Percentiles rank a stretch among this genome's conserved stretches.
Evolutionary conservation across 2,329 filamentous ascomycete genomes (phyloP).

Genomic region (Davidsoniella eucalypti): DNA sequence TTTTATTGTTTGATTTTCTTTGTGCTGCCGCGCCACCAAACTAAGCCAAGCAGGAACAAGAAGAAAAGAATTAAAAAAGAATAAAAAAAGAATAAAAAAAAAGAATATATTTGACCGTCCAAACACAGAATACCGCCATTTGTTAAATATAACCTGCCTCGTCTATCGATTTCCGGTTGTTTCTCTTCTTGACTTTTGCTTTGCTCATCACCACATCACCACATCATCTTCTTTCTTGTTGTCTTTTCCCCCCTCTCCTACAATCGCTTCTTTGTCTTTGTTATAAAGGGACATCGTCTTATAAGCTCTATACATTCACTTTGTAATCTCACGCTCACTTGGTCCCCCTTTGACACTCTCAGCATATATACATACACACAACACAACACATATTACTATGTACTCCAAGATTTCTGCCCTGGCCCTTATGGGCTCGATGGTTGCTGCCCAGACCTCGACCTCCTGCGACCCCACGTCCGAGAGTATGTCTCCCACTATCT

Average conservation of each 20-base stretch:
- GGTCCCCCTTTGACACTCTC: not conserved
- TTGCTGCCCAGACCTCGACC: constrained; percentile 40
- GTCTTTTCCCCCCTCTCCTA: constrained; percentile 1
- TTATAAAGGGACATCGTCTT: not conserved
- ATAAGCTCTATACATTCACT: not conserved
- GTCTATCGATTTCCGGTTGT: not conserved
- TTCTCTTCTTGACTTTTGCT: constrained; percentile 1
- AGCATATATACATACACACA: no score
- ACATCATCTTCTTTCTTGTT: constrained; percentile 4
- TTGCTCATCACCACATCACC: constrained; percentile 2
- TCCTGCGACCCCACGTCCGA: constrained; percentile 37
- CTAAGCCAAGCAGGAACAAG: not conserved
- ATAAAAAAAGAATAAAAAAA: not conserved
- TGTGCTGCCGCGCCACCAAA: not conserved
- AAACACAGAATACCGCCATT: no score
- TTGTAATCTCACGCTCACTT: not conserved
- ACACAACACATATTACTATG: constrained; percentile 12
- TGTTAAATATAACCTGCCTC: not conserved
- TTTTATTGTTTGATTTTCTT: not conserved
- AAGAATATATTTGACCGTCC: no score
- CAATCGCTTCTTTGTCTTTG: constrained; percentile 3
- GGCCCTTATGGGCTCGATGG: constrained; percentile 33
- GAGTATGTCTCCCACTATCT: constrained; percentile 21
- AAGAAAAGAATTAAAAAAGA: not conserved
- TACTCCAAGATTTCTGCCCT: constrained; percentile 28